These are phyloP conservation scores for Lactarius pseudohatsudake DNA, from an alignment of 768 basidiomycete species.

Conservation along the genomic window DNA sequence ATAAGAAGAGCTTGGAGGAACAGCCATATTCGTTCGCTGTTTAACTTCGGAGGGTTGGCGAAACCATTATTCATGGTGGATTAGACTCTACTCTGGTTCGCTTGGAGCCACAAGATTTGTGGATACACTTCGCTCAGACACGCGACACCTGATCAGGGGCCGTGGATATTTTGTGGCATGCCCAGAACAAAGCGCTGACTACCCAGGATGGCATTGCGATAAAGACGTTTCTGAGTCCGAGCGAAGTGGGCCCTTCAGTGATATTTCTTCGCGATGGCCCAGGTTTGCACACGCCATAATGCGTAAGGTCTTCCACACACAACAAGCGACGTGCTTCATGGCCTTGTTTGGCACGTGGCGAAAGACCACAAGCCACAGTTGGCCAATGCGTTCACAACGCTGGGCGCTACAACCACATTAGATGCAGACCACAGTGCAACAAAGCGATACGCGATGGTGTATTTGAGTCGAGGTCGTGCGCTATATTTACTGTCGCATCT, in stretches of 20 bases:
- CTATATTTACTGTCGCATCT: background rate
- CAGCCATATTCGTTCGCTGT: background rate
- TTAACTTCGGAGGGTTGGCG: background rate
- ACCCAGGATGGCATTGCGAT: background rate
- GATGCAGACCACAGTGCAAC: background rate
- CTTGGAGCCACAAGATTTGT: background rate
- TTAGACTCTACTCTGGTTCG: no score
- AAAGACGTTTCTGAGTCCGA: no score
- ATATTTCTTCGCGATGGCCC: background rate
- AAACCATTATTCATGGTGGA: background rate
- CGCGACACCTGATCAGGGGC: background rate
- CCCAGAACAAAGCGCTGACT: background rate
- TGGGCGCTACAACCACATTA: constrained; percentile 1
- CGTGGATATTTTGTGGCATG: background rate
- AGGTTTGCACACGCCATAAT: no score
- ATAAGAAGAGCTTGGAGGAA: background rate
- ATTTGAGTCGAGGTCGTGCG: background rate
- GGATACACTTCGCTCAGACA: background rate
- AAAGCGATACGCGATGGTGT: background rate
- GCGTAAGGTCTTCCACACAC: background rate
- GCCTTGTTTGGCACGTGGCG: constrained; percentile 9
- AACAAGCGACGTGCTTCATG: background rate
- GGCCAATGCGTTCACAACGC: constrained; percentile 1
- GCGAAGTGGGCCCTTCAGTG: background rate
- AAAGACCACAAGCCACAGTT: background rate